Base-by-base conservation (phyloP, 2,329 filamentous ascomycete genomes). In the Fusarium oxysporum region DNA sequence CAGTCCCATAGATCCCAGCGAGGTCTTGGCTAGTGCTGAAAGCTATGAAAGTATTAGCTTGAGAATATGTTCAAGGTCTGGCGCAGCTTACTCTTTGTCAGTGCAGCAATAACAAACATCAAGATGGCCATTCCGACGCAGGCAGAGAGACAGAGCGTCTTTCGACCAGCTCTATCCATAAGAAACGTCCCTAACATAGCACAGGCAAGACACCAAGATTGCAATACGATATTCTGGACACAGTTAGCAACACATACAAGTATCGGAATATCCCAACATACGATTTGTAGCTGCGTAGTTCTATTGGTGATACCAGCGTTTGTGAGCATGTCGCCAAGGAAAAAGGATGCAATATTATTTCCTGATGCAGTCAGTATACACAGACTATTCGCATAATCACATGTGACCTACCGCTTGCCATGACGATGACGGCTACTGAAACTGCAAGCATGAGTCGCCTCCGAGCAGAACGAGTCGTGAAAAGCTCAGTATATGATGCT, bases 391-490 rank as follows among this genome's bases (percentile, higher is more conserved):
- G 21, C 5, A n/a, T 10, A 8, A 6, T 16, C 2, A 51, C 19
- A 4, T 23, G 4, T 6, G 2, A 30, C 25, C 17, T 28, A 43
- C 54, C 54, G 30, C 54, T 56, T 13, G 54, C 54, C 55, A 58
- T 58, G 8, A 45, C 32, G 4, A 58, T 58, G 8, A 58, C 55
- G 23, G 55, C 55, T 7, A 58, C 55, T 7, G 55, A 58, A 14
- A 58, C 28, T 0, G 54, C 54, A 28, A 56, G 54, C 54, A 56
- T 56, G 13, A 56, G 38, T 25, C 54, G 55, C 5, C 32, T 58
- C 2, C 23, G 32, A 30, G 54, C 38, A 9, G 30, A 45, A 4
- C 38, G 54, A 25, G 54, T 47, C 30, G 8, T 8, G 17, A 47
- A 47, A 16, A 56, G 38, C 17, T 56, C 17, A 3, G 30, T 32